Base-by-base conservation (phyloP, 2,329 filamentous ascomycete species). In the Aspergillus sp. region DNA sequence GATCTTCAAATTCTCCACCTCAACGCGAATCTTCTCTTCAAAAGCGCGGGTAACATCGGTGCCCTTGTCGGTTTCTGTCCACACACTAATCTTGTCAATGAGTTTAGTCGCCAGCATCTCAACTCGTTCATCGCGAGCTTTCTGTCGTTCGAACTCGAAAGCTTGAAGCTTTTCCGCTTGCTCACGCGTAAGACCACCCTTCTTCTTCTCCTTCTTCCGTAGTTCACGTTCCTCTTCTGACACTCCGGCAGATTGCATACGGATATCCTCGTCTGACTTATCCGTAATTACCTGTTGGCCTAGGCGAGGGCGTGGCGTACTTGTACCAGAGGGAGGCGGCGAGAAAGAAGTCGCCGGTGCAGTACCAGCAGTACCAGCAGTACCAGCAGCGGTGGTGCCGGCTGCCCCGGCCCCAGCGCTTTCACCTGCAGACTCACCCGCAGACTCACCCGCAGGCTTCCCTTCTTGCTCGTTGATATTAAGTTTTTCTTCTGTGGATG, bases 1-100 rank as follows among this genome's bases (percentile, higher is more conserved):
- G 91, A 99, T 99, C 83, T 98, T 99, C 67, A 99, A 82, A 72
- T 98, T 96, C 80, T 99, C 95, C 24, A 96, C 91, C 78, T 99
- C 95, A 41, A 98, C 86, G 41, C 88, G 86, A 65, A 90, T 97
- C 84, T 99, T 97, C 73, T 93, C 91, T 73, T 93, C 88, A 80
- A 98, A 99, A 0, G 95, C 90, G 57, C 79, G 80, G 35, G 93
- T 98, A 59, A 97, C 91, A 66, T 96, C 92, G 14, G 77, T 61
- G 46, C 89, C 86, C 79, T 95, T 96, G 78, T 98, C 95, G 3
- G 93, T 97, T 80, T 99, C 95, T 6, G 95, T 97, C 93, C 93
- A 98, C 43, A 98, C 87, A 64, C 89, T 93, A 70, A 98, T 86
- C 58, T 93, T 89, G 74, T 97, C 91, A 59, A 95, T 79, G 23